A percentile compares a stretch with the other conserved stretches of the same genome.
Conservation (phyloP, 257 asterid genomes). For the Pogostemon cablin region DNA sequence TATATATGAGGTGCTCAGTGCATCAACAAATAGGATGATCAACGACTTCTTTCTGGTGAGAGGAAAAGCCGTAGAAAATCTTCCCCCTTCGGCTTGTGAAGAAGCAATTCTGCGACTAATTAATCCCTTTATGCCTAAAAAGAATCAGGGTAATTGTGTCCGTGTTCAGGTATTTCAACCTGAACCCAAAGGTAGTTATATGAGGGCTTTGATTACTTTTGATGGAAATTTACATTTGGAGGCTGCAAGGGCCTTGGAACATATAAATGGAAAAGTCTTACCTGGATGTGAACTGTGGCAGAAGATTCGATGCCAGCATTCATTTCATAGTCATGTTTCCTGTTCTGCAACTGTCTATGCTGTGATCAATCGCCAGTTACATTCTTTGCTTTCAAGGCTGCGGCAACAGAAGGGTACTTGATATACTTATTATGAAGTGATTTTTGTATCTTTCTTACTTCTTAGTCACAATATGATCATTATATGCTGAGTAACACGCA, state of each 20-base stretch:
- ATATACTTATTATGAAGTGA: neutral
- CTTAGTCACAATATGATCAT: conserved; percentile 10
- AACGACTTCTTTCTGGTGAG: conserved; percentile 59
- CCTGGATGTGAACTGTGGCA: conserved; percentile 84
- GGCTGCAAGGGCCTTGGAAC: conserved; percentile 92
- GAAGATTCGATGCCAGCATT: conserved; percentile 70
- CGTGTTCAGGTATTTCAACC: conserved; percentile 78
- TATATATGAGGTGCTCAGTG: conserved; percentile 46
- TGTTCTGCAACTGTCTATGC: conserved; percentile 76
- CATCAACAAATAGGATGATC: conserved; percentile 52
- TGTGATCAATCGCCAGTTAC: conserved; percentile 59
- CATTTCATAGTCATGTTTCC: conserved; percentile 78
- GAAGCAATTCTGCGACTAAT: conserved; percentile 73
- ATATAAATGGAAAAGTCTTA: conserved; percentile 70
- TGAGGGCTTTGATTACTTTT: conserved; percentile 70
- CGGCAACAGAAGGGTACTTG: conserved; percentile 52
- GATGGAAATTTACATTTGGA: conserved; percentile 85
- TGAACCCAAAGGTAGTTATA: conserved; percentile 49
- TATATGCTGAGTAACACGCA: conserved; percentile 20
- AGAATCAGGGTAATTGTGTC: conserved; percentile 51
- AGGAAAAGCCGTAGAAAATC: conserved; percentile 58
- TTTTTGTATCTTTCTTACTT: conserved; percentile 4
- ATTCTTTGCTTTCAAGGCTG: conserved; percentile 52
- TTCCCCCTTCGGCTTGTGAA: conserved; percentile 60
- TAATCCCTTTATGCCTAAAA: conserved; percentile 79